A percentile compares a stretch with the other conserved stretches of the same genome.
phyloP scores from a whole-genome alignment of 2,329 filamentous ascomycete genomes.

The Verticillium longisporum region DNA sequence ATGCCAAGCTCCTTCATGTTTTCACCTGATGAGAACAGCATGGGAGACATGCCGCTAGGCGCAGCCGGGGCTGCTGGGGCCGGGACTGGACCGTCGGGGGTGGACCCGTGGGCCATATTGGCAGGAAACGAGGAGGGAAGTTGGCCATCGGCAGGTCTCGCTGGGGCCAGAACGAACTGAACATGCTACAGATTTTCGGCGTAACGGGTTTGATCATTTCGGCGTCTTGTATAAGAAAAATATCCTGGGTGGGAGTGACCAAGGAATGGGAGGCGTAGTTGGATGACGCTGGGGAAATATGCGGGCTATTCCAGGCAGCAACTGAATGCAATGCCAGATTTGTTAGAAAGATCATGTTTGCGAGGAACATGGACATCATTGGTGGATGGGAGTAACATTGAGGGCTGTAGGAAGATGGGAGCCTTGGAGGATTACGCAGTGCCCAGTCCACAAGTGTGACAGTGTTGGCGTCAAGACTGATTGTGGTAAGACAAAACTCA shows the following conservation, averaged over 20 bases:
- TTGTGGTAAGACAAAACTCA: neutral
- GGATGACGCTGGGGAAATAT: neutral
- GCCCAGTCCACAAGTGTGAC: neutral
- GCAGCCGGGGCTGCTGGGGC: neutral
- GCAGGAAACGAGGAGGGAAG: constrained; percentile 4
- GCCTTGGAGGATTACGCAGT: neutral
- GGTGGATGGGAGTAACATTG: too few species aligned
- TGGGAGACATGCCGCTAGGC: neutral
- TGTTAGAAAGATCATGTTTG: too few species aligned
- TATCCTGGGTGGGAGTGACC: neutral
- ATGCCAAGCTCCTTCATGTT: neutral
- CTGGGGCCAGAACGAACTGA: neutral
- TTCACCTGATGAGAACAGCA: neutral
- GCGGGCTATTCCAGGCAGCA: neutral
- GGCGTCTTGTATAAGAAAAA: neutral
- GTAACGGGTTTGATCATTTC: neutral
- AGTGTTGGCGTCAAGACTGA: neutral
- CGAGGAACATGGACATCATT: too few species aligned
- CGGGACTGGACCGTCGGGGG: neutral
- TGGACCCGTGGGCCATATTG: constrained; percentile 8
- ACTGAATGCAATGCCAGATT: too few species aligned
- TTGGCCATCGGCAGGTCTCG: constrained; percentile 1
- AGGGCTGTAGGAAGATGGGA: too few species aligned
- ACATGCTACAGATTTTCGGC: neutral
- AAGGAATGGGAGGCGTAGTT: neutral